Conservation (phyloP, 2,329 filamentous ascomycete genomes). For the Aspergillus viridinutans region DNA sequence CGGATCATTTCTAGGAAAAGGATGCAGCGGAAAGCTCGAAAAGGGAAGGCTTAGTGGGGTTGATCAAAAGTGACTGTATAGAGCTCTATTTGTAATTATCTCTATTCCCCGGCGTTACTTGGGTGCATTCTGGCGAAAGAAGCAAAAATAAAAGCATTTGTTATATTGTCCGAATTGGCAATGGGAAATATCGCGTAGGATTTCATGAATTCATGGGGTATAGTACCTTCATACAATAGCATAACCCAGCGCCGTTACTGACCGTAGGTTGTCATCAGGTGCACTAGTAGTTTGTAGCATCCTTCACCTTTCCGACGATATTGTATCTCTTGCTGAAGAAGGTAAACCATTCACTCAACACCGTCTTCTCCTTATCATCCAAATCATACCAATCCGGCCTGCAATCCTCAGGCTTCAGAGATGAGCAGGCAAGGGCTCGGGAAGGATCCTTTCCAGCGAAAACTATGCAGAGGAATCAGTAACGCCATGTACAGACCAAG, state of each 20-base stretch:
- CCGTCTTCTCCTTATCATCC: slow-evolving; percentile 76
- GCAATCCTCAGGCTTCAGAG: slow-evolving; percentile 80
- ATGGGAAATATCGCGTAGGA: neutral
- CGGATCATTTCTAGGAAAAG: slow-evolving; percentile 84
- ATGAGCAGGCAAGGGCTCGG: slow-evolving; percentile 81
- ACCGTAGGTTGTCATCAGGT: slow-evolving; percentile 8
- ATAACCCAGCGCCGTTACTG: neutral
- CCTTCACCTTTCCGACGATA: slow-evolving; percentile 52
- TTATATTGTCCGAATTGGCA: neutral
- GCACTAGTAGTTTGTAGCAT: slow-evolving; percentile 33
- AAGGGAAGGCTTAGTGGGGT: slow-evolving; percentile 34
- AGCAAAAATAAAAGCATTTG: slow-evolving; percentile 15
- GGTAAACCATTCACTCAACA: slow-evolving; percentile 86
- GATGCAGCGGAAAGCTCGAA: slow-evolving; percentile 64
- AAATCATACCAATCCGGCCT: slow-evolving; percentile 77
- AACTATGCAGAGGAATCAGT: slow-evolving; percentile 51
- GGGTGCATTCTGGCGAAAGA: neutral
- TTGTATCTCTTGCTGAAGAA: slow-evolving; percentile 98
- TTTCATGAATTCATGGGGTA: neutral
- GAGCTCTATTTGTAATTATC: slow-evolving; percentile 7
- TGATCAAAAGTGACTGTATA: slow-evolving; percentile 8
- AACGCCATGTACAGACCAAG: neutral
- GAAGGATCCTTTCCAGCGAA: slow-evolving; percentile 96
- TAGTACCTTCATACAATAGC: neutral
- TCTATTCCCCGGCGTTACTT: slow-evolving; percentile 1